Conservation (phyloP, 2,329 filamentous ascomycete genomes). For the Ustulina deusta region DNA sequence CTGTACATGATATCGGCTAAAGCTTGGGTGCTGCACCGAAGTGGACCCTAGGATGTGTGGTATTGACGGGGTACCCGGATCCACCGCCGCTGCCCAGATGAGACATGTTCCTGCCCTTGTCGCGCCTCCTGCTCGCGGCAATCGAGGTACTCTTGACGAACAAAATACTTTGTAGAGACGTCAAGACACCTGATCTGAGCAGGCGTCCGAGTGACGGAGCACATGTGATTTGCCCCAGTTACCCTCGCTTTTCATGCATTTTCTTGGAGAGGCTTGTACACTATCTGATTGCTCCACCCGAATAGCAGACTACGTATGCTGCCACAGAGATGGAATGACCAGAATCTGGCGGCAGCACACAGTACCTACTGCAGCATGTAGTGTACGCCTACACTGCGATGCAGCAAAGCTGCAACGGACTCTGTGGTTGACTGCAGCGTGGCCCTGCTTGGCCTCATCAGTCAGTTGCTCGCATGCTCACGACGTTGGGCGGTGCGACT, state of each 20-base stretch:
- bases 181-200: conserved; percentile 5
- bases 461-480: conserved; percentile 28
- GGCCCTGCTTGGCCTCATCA: conserved; percentile 15
- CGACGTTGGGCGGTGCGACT: neutral
- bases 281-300: conserved; percentile 25
- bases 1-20: conserved; percentile 36
- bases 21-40: conserved; percentile 28
- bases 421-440: conserved; percentile 14
- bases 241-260: conserved; percentile 22
- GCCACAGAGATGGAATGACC: conserved; percentile 21
- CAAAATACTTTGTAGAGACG: conserved; percentile 18
- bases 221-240: conserved; percentile 32
- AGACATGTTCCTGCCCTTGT: neutral
- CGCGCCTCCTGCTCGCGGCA: neutral
- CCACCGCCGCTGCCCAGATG: neutral
- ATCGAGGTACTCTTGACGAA: conserved; percentile 25
- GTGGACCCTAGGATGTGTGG: neutral
- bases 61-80: conserved; percentile 9
- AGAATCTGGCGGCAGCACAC: conserved; percentile 23
- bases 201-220: conserved; percentile 28
- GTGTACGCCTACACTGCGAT: neutral
- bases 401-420: conserved; percentile 5
- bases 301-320: conserved; percentile 15
- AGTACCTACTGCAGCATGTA: neutral
- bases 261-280: conserved; percentile 21